Conservation (phyloP, 306 rosid genomes). For the Cucurbita argyrosperma region DNA sequence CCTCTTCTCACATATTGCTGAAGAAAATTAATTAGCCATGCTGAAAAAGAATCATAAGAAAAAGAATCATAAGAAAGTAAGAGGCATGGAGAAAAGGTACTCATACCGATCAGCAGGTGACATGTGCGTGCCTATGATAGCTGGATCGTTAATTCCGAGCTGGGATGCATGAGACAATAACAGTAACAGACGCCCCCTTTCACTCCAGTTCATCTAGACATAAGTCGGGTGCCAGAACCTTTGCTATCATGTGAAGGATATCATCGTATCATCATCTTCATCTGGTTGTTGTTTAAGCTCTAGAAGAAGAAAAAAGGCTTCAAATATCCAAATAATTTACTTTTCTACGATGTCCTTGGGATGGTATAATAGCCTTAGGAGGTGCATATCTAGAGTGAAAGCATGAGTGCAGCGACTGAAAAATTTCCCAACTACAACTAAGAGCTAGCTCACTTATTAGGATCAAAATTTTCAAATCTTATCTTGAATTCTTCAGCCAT, state of each 20-base stretch:
- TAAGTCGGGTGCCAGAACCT: background rate
- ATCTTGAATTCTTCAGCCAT: constrained; percentile 54
- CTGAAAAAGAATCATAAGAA: background rate
- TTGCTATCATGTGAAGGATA: background rate
- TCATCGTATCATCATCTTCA: background rate
- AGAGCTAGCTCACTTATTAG: constrained; percentile 32
- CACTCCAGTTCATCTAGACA: background rate
- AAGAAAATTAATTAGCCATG: background rate
- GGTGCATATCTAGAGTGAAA: background rate
- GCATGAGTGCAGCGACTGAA: background rate
- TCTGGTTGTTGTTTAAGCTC: background rate
- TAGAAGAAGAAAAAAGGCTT: background rate
- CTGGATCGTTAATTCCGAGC: background rate
- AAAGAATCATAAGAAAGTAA: background rate
- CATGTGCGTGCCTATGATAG: background rate
- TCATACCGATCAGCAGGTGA: background rate
- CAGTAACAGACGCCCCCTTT: background rate
- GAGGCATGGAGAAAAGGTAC: background rate
- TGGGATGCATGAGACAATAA: background rate
- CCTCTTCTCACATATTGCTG: background rate
- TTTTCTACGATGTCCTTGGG: background rate
- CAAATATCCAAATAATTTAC: background rate
- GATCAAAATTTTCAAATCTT: constrained; percentile 67
- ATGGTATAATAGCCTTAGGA: background rate
- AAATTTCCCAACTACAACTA: background rate